Evolutionary conservation across 257 asterid genomes (phyloP).

Genomic region (Solanum chiquidenum): DNA sequence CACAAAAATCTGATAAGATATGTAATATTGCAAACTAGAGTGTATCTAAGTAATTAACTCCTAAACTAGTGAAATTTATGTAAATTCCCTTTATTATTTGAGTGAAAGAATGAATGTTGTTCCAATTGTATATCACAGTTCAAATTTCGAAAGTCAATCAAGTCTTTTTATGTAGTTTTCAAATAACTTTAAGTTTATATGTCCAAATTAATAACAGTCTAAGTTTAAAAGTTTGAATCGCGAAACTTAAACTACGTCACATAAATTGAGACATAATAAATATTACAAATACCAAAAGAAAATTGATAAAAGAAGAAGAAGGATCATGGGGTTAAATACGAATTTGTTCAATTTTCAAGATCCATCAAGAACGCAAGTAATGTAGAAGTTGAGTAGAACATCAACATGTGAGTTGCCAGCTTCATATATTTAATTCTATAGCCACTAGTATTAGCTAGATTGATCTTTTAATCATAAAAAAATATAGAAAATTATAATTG

Average conservation of each 20-base stretch:
- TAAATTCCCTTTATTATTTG: not conserved
- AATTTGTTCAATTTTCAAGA: not conserved
- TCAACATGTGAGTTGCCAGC: conserved; percentile 14
- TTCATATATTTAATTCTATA: not conserved
- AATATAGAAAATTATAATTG: not conserved
- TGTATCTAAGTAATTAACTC: too few relatives aligned
- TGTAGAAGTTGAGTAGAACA: not conserved
- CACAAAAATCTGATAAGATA: not conserved
- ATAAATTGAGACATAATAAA: rapidly evolving
- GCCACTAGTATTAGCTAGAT: not conserved
- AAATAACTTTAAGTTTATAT: not conserved
- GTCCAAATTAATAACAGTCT: not conserved
- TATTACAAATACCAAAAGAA: not conserved
- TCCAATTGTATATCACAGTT: not conserved
- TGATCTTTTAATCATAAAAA: not conserved
- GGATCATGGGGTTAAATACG: not conserved
- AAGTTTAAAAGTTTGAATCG: not conserved
- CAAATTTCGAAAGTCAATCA: not conserved
- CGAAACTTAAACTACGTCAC: not conserved
- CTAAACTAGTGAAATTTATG: not conserved
- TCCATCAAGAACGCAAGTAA: conserved; percentile 17
- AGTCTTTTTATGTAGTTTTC: not conserved
- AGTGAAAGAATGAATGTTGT: not conserved
- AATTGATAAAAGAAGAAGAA: not conserved
- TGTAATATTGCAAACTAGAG: too few relatives aligned